Percentiles rank a stretch among this genome's conserved stretches.
Evolutionary conservation across 352 stramenopile species (phyloP).

Genomic region (Phytophthora pisi): DNA sequence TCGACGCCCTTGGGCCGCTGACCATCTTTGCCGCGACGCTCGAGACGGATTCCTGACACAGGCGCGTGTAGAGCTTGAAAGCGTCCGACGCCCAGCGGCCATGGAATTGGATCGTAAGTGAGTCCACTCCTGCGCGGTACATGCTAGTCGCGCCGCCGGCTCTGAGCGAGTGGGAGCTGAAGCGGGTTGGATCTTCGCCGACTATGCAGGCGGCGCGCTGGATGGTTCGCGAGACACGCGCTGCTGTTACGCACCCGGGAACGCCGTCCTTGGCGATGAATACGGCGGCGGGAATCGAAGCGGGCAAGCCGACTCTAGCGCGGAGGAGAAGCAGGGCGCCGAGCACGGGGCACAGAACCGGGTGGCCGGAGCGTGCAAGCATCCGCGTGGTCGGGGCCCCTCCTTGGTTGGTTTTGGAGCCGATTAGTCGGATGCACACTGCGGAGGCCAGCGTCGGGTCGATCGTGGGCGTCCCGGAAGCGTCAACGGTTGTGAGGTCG

Average conservation of each 20-base stretch:
- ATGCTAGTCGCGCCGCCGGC: slow-evolving; percentile 1
- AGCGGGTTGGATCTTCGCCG: background rate
- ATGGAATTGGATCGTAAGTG: slow-evolving; percentile 11
- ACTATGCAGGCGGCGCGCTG: background rate
- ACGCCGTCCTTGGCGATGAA: background rate
- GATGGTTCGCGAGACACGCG: background rate
- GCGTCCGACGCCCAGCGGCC: slow-evolving; percentile 1
- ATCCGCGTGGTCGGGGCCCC: background rate
- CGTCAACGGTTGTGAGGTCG: background rate
- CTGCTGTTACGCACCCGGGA: background rate
- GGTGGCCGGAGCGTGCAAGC: background rate
- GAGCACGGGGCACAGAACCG: background rate
- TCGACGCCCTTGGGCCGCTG: background rate
- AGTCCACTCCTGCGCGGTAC: background rate
- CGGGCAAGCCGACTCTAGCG: background rate
- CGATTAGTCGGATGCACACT: background rate
- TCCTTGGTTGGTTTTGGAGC: slow-evolving; percentile 14
- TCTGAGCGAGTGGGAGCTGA: background rate
- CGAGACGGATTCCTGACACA: background rate
- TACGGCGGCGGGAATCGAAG: background rate
- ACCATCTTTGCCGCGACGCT: background rate
- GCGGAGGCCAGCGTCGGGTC: background rate
- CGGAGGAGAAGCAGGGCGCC: background rate
- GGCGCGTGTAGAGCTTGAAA: slow-evolving; percentile 8
- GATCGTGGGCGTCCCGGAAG: background rate